Percentiles rank a stretch among this genome's conserved stretches.
phyloP scores from a whole-genome alignment of 192 early-diverging fungal genomes.

The Coemansia sp. region DNA sequence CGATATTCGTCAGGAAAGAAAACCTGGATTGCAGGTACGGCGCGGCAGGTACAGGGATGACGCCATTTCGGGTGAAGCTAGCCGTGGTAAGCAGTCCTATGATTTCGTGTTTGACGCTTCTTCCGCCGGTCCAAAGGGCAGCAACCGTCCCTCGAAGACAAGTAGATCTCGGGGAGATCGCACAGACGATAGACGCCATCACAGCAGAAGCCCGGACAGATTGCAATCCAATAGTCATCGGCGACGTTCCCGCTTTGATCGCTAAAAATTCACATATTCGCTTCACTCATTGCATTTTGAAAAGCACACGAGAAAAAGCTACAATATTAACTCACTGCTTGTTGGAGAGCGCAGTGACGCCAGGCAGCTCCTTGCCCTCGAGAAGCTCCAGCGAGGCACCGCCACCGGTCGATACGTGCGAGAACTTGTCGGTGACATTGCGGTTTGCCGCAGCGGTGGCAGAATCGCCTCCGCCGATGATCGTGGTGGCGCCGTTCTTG shows the following conservation, averaged over 20 bases:
- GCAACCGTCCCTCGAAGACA: not conserved
- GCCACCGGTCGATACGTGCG: slow-evolving; percentile 94
- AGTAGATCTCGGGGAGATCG: not conserved
- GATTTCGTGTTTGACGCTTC: slow-evolving; percentile 45
- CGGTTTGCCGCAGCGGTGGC: slow-evolving; percentile 95
- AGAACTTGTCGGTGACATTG: slow-evolving; percentile 77
- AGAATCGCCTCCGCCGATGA: slow-evolving; percentile 97
- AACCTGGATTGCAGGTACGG: not conserved
- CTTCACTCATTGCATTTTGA: no score
- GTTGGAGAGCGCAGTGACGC: slow-evolving; percentile 69
- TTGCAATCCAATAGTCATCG: not conserved
- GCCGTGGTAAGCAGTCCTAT: not conserved
- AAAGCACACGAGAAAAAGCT: no score
- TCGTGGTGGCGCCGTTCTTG: slow-evolving; percentile 77
- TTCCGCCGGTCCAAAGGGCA: not conserved
- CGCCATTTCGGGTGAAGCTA: not conserved
- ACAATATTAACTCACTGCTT: slow-evolving; percentile 32
- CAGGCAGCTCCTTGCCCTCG: slow-evolving; percentile 90
- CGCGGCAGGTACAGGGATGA: slow-evolving; percentile 18
- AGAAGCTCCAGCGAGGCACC: slow-evolving; percentile 95
- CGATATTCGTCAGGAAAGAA: not conserved
- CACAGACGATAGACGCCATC: not conserved
- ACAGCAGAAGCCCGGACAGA: slow-evolving; percentile 8
- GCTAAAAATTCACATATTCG: no score
- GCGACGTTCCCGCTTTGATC: slow-evolving; percentile 3